A percentile compares a stretch with the other conserved stretches of the same genome.
phyloP scores from a whole-genome alignment of 768 basidiomycete genomes.

The Boletus fagicola region DNA sequence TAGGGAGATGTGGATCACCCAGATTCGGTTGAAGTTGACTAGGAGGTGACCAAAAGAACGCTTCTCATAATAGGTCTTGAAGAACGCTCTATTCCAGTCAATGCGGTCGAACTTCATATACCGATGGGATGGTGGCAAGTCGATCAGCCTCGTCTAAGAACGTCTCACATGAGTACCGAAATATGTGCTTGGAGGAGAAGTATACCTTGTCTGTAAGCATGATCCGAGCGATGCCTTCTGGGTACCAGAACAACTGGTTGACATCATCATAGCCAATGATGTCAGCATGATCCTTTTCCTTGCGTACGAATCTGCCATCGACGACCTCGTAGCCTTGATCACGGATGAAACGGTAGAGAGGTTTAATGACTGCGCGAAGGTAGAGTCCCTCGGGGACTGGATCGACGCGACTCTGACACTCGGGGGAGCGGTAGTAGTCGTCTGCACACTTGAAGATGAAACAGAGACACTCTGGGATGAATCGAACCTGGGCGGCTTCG shows the following conservation, averaged over 20 bases:
- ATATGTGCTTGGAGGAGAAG: background rate
- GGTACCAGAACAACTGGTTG: constrained; percentile 99
- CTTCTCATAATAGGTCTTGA: constrained; percentile 99
- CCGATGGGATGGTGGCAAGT: constrained; percentile 85
- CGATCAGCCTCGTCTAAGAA: constrained; percentile 79
- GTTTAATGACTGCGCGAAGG: constrained; percentile 85
- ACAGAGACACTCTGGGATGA: constrained; percentile 93
- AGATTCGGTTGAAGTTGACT: constrained; percentile 99
- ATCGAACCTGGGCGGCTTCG: constrained; percentile 96
- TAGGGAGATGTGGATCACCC: constrained; percentile 94
- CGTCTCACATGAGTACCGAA: background rate
- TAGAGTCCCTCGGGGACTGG: constrained; percentile 96
- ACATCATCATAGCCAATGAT: constrained; percentile 99
- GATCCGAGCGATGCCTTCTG: constrained; percentile 94
- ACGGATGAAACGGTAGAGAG: constrained; percentile 92
- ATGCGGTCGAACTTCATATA: constrained; percentile 97
- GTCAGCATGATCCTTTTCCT: constrained; percentile 88
- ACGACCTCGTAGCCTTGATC: constrained; percentile 97
- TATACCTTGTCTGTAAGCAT: constrained; percentile 81
- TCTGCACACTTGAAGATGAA: constrained; percentile 99
- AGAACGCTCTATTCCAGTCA: constrained; percentile 95
- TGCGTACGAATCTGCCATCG: constrained; percentile 90
- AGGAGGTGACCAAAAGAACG: constrained; percentile 95
- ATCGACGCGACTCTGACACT: constrained; percentile 90
- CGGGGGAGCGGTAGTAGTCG: constrained; percentile 98